Conservation (phyloP, 2,329 filamentous ascomycete genomes). For the Sporothrix variecibatus region DNA sequence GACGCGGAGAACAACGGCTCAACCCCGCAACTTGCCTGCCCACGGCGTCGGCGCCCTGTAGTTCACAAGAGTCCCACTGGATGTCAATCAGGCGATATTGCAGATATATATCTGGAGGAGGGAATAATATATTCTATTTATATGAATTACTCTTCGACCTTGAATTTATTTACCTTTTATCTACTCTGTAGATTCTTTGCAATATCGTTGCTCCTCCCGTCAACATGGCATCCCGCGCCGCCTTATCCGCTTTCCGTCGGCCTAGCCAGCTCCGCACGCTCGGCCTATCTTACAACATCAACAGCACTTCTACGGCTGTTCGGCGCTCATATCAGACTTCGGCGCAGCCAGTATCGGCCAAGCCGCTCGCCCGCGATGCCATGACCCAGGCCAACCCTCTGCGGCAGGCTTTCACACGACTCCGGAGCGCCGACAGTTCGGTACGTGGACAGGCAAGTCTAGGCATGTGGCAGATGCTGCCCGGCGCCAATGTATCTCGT, state of each 20-base stretch:
- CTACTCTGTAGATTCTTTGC: neutral
- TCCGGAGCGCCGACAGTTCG: constrained; percentile 26
- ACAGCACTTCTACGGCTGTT: neutral
- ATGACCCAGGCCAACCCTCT: constrained; percentile 53
- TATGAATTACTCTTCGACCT: neutral
- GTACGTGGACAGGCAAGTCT: constrained; percentile 44
- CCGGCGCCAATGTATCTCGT: constrained; percentile 60
- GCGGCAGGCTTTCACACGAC: constrained; percentile 51
- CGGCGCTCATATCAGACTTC: constrained; percentile 13
- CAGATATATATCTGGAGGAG: neutral
- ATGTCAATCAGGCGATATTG: constrained; percentile 5
- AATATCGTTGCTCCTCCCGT: neutral
- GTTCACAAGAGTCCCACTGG: neutral
- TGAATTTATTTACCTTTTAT: neutral
- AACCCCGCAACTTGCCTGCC: constrained; percentile 17
- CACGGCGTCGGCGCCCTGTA: neutral
- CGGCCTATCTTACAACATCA: neutral
- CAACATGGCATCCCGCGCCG: constrained; percentile 12
- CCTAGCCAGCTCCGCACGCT: neutral
- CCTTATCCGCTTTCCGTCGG: constrained; percentile 2
- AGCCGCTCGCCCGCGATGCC: neutral
- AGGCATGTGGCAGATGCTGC: constrained; percentile 66
- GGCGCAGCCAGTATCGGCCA: neutral
- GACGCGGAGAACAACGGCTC: neutral
- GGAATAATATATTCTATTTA: too few relatives aligned